Base-by-base conservation (phyloP, 495 filamentous ascomycete species). In the Chlorociboria aeruginascens region DNA sequence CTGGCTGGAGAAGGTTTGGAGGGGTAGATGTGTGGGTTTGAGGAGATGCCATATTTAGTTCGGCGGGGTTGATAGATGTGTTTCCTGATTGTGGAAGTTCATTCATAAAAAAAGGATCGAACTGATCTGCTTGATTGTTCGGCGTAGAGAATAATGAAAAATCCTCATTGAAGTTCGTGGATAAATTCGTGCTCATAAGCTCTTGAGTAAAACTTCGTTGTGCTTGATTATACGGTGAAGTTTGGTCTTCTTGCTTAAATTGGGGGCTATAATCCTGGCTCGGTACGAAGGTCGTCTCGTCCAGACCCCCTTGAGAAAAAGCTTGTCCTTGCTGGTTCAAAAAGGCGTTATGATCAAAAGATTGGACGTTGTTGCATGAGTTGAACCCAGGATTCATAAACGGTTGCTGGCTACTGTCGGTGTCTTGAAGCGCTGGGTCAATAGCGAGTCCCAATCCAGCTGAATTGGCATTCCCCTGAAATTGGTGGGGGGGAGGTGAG, bases 11-110 rank as follows among this genome's bases (percentile, higher is more conserved):
- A 43, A 89, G 68, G 57, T 83, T 78, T 43, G 87, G 77, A 51
- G 85, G 82, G 35, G 80, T 80, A 13, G 79, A 74, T 30, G 74
- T 67, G 59, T 70, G 65, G 43, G 69, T 66, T 36, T 84, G 84
- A 11, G 80, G 71, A 32, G 80, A 78, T 41, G 82, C 71, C 68
- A 86, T 84, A 59, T 82, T 74, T 32, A 86, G 69, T 52, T 82
- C 74, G 45, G 74, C 74, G 32, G 81, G 81, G 41, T 82, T 76
- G 50, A 81, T 66, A 0, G 69, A 69, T 49, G 72, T 69, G 49
- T 70, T 66, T 45, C 57, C 53, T 4, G 66, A 56, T 52, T 71
- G 67, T 9, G 61, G 54, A 40, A 63, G 50, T 45, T 70, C 70
- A 58, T 59, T 61, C 48, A 75, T 72, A 32, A 77, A 64, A 49